Evolutionary conservation across 306 rosid genomes (phyloP), one percentile per base, ranked within the genome.

Genomic region (Argentina anserina): DNA sequence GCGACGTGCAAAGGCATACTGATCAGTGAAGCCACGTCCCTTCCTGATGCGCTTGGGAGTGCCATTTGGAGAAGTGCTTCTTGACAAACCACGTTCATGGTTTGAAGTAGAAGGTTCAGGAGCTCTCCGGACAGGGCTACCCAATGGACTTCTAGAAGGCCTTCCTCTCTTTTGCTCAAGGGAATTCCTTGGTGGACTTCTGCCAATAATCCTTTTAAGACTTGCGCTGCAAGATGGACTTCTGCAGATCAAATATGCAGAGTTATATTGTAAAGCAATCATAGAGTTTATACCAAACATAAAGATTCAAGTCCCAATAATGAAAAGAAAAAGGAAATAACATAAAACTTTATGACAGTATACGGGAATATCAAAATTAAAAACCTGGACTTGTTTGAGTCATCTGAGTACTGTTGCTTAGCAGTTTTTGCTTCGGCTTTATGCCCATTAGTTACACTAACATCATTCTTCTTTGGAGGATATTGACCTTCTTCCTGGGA

Each of bases 21-120:
- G 97, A 37, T 92, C 96, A 59, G 97, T 95, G 78, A 95, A 95
- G 76, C 99, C 99, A 34, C 99, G 97, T 15, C 99, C 99, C 87
- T 92, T 95, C 70, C 96, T 90, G 58, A 92, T 67, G 26, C 97
- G 97, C 86, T 88, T 91, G 67, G 92, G 86, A 74, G 75, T 43
- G 69, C 92, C 97, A 87, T 87, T 79, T 75, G 97, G 97, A 41
- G 97, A 86, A 67, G 86, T 90, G 81, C 93, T 91, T 84, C 90
- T 91, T 39, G 92, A 81, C 70, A 84, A 55, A 49, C 77, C 76
- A 78, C 47, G 87, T 21, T 75, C 79, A 65, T 56, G 89, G 80
- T 80, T 82, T 36, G 89, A 43, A 37, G 85, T 78, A 65, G 84
- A 75, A 72, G 82, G 85, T 71, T 87, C 90, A 37, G 72, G 72